Base-by-base conservation (phyloP, 441 rosid species). In the Lepidium campestre region DNA sequence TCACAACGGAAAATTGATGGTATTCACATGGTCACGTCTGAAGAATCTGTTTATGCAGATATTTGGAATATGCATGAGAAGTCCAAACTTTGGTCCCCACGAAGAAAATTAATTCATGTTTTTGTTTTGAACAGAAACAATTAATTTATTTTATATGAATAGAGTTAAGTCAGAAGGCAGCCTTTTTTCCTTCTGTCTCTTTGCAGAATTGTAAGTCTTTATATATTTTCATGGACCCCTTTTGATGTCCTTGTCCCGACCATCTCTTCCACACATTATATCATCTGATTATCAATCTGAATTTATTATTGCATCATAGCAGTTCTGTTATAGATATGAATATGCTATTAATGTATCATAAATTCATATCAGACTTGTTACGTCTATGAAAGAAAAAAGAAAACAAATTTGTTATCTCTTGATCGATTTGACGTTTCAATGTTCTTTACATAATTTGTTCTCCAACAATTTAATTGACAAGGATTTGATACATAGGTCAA, bases 21-120 rank as follows among this genome's bases (percentile, higher is more conserved):
- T 50, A 58, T 42, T 65, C 76, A 65, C 67, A 65, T 72, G 76
- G 72, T 72, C 76, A 66, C 67, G 35, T 52, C 57, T 59, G 14
- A 66, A 66, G 67, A 52, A 72, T 65, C 67, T 66, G 45, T 42
- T 20, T 50, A 42, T 49, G 49, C 36, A 66, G 67, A 66, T 42
- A 42, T 73, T 66, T 65, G 62, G 67, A 52, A 65, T 59, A 66
- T 50, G 66, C 31, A 66, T 73, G 71, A 65, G 56, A 58, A 65
- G 76, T 73, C 72, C 41, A 52, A 44, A 53, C 3, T 53, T 66
- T 57, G 68, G 72, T 44, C 77, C 77, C 62, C 41, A 53, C 22
- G 1, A n/a, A 50, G 19, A 52, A 14, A 12, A 52, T 7, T 60
- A 4, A 59, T 49, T 35, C 22, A 59, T 37, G 11, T 10, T 61